These are phyloP conservation scores for Phaeolepiota aurea DNA, from an alignment of 768 basidiomycete genomes.

Conservation along the genomic window DNA sequence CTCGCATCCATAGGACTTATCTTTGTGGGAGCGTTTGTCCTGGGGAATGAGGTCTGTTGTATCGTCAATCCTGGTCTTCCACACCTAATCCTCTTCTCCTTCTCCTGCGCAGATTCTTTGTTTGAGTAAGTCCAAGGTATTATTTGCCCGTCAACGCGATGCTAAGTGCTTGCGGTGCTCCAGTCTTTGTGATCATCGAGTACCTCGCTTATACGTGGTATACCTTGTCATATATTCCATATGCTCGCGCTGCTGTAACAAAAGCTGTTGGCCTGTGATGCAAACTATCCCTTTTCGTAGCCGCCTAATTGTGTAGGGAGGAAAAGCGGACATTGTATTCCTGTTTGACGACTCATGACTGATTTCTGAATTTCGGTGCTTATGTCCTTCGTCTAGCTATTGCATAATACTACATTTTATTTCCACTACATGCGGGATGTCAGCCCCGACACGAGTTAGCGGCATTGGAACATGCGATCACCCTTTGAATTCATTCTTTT, in stretches of 20 bases:
- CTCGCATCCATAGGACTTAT: conserved; percentile 74
- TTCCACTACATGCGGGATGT: neutral
- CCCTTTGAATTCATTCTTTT: conserved; percentile 81
- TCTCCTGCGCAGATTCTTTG: conserved; percentile 44
- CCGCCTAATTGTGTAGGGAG: neutral
- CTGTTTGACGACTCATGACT: neutral
- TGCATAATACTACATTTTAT: neutral
- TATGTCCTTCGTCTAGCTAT: too few relatives aligned
- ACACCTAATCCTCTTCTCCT: neutral
- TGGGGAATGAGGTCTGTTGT: conserved; percentile 51
- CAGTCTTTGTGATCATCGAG: conserved; percentile 88
- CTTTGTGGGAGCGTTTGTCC: conserved; percentile 80
- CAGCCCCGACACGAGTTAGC: neutral
- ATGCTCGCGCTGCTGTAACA: conserved; percentile 68
- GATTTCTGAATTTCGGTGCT: too few relatives aligned
- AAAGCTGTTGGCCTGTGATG: conserved; percentile 51
- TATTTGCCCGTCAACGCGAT: too few relatives aligned
- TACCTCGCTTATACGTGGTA: conserved; percentile 93
- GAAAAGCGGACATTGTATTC: neutral
- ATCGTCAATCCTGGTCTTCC: neutral
- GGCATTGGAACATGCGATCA: conserved; percentile 14
- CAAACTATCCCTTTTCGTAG: conserved; percentile 8
- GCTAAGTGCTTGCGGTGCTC: neutral
- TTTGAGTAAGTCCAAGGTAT: conserved; percentile 56
- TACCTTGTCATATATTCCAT: conserved; percentile 83